Evolutionary conservation across 1,284 basidiomycete genomes (phyloP), one percentile per base, ranked within the genome.

Genomic region (Ganoderma multipileum): DNA sequence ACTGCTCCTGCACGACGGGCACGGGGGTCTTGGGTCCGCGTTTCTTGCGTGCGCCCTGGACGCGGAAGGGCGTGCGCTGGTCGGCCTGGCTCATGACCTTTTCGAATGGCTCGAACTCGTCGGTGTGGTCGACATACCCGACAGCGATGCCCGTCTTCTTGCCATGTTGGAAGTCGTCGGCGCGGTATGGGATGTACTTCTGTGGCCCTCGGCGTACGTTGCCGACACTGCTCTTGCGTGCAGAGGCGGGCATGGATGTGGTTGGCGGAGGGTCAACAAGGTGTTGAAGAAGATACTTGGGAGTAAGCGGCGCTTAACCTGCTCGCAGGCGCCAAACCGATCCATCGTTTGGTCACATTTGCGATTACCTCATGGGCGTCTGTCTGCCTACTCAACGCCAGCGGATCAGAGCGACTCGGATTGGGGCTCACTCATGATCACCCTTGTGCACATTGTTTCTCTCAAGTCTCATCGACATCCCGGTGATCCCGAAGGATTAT

Each of bases 91-190:
- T 83, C 71, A 96, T 88, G 75, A 95, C 84, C 72, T 90, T 87
- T 66, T 90, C 89, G 75, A 95, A 92, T 14, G 90, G 90, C 79
- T 97, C 95, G 78, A 94, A 95, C 12, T 95, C 96, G 76, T 95
- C 93, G 18, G 91, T 90, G 71, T 88, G 87, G 63, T 90, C 87
- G 62, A 94, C 88, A 77, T 89, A 86, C 36, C 80, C 84, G 20
- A 94, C 87, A 2, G 85, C 82, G 64, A 92, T 84, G 3, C 92
- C 92, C 0, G 92, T 94, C 77, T 89, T 91, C 84, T 91, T 93
- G 20, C 92, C 92, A 67, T 89, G 90, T 58, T 86, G 85, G 23
- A 87, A 86, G 73, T 94, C 89, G 75, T 93, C 90, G 12, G 89
- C 91, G 61, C 89, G 86, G 75, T 90, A 94, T 0, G 92, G 92